A percentile compares a stretch with the other conserved stretches of the same genome.
These are phyloP conservation scores for Rhizopus microsporus DNA, from an alignment of 371 early-diverging fungal genomes.

Conservation along the genomic window DNA sequence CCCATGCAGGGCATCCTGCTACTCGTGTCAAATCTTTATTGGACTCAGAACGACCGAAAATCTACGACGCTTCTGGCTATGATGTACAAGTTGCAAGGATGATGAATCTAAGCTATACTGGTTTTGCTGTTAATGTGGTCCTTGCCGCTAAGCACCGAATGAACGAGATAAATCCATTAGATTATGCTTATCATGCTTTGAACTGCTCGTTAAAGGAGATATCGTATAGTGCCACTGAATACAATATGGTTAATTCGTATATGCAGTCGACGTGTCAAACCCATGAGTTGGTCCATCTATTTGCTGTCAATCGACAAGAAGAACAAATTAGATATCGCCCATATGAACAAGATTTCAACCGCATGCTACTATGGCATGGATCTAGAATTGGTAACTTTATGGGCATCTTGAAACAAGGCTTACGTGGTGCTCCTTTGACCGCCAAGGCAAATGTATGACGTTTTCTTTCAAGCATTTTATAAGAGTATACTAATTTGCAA, in stretches of 20 bases:
- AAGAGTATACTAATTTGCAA: not conserved
- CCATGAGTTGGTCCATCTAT: conserved; percentile 45
- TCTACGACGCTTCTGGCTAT: not conserved
- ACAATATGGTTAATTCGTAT: conserved; percentile 42
- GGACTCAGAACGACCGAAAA: too few species aligned
- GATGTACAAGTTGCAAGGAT: conserved; percentile 32
- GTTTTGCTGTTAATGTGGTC: conserved; percentile 50
- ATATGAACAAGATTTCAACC: conserved; percentile 26
- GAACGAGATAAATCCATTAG: conserved; percentile 44
- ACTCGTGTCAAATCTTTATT: not conserved
- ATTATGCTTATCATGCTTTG: conserved; percentile 53
- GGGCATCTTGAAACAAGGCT: conserved; percentile 52
- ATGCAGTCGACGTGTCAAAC: conserved; percentile 35
- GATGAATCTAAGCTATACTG: conserved; percentile 46
- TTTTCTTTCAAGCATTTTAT: not conserved
- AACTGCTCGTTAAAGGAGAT: conserved; percentile 37
- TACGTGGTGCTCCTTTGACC: conserved; percentile 35
- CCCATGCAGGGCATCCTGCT: conserved; percentile 1
- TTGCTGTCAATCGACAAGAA: conserved; percentile 31
- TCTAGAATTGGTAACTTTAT: conserved; percentile 45
- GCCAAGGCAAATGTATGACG: conserved; percentile 32
- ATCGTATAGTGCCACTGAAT: conserved; percentile 19
- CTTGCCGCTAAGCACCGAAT: conserved; percentile 53
- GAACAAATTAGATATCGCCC: conserved; percentile 31
- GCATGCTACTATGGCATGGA: conserved; percentile 57